phyloP scores from a whole-genome alignment of 2,329 filamentous ascomycete species.

The Fusarium subglutinans region DNA sequence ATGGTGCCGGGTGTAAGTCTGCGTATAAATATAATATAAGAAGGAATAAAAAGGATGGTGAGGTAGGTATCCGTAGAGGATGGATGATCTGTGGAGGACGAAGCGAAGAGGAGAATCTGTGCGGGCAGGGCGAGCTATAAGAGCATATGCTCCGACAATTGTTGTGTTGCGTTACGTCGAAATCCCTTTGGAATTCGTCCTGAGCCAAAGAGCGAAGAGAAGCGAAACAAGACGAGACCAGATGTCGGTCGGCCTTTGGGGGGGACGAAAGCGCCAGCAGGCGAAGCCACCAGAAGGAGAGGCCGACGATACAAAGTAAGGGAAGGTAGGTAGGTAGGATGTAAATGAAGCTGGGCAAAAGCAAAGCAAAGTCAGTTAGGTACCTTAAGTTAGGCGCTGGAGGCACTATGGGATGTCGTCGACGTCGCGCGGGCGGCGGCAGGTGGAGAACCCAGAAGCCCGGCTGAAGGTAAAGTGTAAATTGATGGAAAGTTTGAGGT shows the following conservation, averaged over 20 bases:
- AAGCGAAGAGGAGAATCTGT: slow-evolving; percentile 9
- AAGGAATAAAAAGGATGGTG: background rate
- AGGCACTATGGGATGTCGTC: slow-evolving; percentile 10
- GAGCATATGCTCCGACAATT: slow-evolving; percentile 22
- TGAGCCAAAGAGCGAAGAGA: slow-evolving; percentile 15
- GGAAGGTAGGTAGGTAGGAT: background rate
- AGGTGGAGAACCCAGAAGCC: slow-evolving; percentile 35
- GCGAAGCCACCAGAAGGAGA: slow-evolving; percentile 34
- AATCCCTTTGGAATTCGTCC: background rate
- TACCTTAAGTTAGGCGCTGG: background rate
- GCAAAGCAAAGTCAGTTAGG: background rate
- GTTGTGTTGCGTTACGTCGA: background rate
- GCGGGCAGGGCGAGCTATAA: slow-evolving; percentile 27
- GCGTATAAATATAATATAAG: background rate
- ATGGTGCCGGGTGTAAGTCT: background rate
- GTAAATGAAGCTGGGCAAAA: background rate
- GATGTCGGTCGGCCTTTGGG: background rate
- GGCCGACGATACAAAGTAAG: slow-evolving; percentile 18
- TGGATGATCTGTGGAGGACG: slow-evolving; percentile 1
- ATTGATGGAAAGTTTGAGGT: slow-evolving; percentile 17
- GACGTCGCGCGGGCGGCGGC: slow-evolving; percentile 27
- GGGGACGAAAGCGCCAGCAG: slow-evolving; percentile 1
- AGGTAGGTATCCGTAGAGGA: background rate
- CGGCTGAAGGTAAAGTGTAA: slow-evolving; percentile 38
- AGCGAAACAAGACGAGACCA: background rate